Percentiles rank a stretch among this genome's conserved stretches.
phyloP scores from a whole-genome alignment of 345 rosid genomes.

The Ricinus communis region DNA sequence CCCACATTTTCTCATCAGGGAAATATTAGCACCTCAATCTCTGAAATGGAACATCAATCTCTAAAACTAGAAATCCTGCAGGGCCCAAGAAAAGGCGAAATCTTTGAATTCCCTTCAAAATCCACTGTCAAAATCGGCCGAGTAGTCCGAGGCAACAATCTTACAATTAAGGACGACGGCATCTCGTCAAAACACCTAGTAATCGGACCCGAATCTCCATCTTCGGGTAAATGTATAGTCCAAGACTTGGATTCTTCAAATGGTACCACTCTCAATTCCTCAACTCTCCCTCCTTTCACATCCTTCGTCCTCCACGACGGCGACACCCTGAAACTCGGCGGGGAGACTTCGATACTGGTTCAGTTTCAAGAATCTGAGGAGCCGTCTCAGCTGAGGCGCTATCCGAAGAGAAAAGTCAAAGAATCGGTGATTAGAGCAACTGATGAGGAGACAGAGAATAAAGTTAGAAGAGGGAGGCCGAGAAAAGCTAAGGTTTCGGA shows the following conservation, averaged over 20 bases:
- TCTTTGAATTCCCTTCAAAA: slow-evolving; percentile 49
- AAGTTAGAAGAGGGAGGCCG: slow-evolving; percentile 17
- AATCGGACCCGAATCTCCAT: slow-evolving; percentile 40
- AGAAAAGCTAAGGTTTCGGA: slow-evolving; percentile 38
- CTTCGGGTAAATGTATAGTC: slow-evolving; percentile 57
- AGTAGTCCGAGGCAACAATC: slow-evolving; percentile 64
- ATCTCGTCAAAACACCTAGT: slow-evolving; percentile 75
- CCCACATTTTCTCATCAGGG: no score
- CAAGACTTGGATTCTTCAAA: slow-evolving; percentile 80
- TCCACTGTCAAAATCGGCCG: slow-evolving; percentile 65
- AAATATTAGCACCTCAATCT: no score
- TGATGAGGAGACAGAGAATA: slow-evolving; percentile 17
- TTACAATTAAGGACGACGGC: slow-evolving; percentile 68
- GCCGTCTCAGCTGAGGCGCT: slow-evolving; percentile 38
- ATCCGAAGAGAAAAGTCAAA: slow-evolving; percentile 28
- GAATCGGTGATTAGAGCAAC: not conserved
- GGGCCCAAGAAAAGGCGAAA: slow-evolving; percentile 77
- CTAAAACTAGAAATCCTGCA: slow-evolving; percentile 46
- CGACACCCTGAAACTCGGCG: slow-evolving; percentile 76
- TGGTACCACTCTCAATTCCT: slow-evolving; percentile 64
- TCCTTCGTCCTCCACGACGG: slow-evolving; percentile 52
- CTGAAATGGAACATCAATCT: slow-evolving; percentile 11
- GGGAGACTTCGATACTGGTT: slow-evolving; percentile 54
- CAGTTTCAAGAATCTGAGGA: slow-evolving; percentile 16
- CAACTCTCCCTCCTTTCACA: slow-evolving; percentile 34